Conservation (phyloP, 805 yeast genomes). For the Kuraishia floccosa region DNA sequence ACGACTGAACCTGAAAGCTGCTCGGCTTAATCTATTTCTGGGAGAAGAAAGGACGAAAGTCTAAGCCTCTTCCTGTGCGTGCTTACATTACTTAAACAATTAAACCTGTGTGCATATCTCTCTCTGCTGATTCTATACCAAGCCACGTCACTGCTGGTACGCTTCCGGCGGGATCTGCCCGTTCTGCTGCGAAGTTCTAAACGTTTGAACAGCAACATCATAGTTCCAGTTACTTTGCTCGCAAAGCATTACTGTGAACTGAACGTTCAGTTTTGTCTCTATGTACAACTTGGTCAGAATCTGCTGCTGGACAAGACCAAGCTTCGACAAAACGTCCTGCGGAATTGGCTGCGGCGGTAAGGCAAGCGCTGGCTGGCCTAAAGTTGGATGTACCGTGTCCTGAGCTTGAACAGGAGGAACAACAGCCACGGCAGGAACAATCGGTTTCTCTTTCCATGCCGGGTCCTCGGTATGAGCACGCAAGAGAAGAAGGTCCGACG, state of each 20-base stretch:
- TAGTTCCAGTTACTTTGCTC: constrained; percentile 85
- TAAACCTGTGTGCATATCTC: neutral
- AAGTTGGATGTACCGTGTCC: too few species aligned
- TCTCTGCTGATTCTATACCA: neutral
- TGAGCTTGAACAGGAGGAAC: constrained; percentile 3
- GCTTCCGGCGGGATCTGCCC: constrained; percentile 45
- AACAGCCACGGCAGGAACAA: neutral
- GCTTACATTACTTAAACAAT: too few species aligned
- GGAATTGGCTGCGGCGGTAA: constrained; percentile 25
- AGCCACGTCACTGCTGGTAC: constrained; percentile 17
- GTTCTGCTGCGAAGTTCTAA: constrained; percentile 52
- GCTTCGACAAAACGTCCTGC: constrained; percentile 38
- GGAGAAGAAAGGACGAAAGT: too few species aligned
- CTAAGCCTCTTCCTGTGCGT: too few species aligned
- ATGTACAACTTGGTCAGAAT: constrained; percentile 51
- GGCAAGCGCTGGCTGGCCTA: constrained; percentile 3
- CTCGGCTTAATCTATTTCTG: too few species aligned
- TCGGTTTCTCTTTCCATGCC: constrained; percentile 36
- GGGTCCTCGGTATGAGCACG: constrained; percentile 45
- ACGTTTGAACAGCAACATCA: constrained; percentile 55
- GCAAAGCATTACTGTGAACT: constrained; percentile 71
- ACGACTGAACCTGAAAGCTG: too few species aligned
- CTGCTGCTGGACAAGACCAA: constrained; percentile 47
- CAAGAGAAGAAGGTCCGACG: constrained; percentile 70
- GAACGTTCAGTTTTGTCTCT: constrained; percentile 69